A percentile compares a stretch with the other conserved stretches of the same genome.
phyloP scores from a whole-genome alignment of 352 stramenopile genomes.

The Globisporangium middletonii region DNA sequence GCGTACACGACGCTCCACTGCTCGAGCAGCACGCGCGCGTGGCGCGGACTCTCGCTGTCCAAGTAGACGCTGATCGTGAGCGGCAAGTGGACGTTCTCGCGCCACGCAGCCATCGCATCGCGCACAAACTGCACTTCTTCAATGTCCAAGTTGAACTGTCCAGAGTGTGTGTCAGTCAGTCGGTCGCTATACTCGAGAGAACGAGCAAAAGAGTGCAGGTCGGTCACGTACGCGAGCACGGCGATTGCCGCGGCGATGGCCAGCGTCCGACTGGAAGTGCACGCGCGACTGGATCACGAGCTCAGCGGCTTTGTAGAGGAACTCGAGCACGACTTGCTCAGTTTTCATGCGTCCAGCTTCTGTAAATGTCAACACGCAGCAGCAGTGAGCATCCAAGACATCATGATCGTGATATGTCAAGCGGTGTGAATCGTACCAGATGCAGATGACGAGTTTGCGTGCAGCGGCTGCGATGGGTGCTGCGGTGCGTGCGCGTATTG shows the following conservation, averaged over 20 bases:
- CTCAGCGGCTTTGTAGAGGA: slow-evolving; percentile 78
- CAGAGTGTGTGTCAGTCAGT: neutral
- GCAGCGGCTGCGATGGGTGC: slow-evolving; percentile 1
- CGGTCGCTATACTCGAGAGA: neutral
- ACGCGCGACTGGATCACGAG: slow-evolving; percentile 80
- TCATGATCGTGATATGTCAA: neutral
- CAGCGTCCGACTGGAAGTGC: slow-evolving; percentile 49
- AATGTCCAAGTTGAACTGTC: slow-evolving; percentile 81
- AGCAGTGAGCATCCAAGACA: neutral
- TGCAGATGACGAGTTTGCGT: slow-evolving; percentile 6
- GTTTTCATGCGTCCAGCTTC: slow-evolving; percentile 66
- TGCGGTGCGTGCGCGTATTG: neutral
- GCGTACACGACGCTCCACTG: slow-evolving; percentile 67
- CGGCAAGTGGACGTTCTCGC: slow-evolving; percentile 64
- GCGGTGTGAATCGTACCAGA: slow-evolving; percentile 7
- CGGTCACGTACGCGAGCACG: slow-evolving; percentile 39
- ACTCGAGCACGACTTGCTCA: slow-evolving; percentile 82
- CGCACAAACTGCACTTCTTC: slow-evolving; percentile 66
- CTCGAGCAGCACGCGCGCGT: slow-evolving; percentile 54
- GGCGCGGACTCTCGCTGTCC: slow-evolving; percentile 26
- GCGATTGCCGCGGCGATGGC: slow-evolving; percentile 33
- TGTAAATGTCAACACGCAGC: neutral
- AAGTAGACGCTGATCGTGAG: slow-evolving; percentile 67
- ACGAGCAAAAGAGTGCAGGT: neutral
- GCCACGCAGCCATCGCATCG: slow-evolving; percentile 58